Percentiles rank a stretch among this genome's conserved stretches.
Conservation (phyloP, 2,329 filamentous ascomycete species). For the Ceratocystiopsis sp. region DNA sequence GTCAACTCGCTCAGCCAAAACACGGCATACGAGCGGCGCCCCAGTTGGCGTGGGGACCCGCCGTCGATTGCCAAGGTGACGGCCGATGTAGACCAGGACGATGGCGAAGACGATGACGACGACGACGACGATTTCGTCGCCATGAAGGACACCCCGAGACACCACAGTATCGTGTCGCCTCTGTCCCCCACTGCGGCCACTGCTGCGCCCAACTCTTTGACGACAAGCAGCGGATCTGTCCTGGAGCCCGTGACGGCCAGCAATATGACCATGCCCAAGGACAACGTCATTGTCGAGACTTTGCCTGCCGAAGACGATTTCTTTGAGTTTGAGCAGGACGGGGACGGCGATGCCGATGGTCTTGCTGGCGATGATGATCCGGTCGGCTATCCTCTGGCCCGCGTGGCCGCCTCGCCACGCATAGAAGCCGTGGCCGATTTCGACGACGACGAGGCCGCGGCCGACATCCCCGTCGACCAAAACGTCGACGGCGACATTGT, state of each 20-base stretch:
- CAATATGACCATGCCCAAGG: too few species aligned
- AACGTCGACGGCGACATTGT: not conserved
- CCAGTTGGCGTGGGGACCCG: not conserved
- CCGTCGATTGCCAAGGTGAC: not conserved
- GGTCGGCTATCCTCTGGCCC: slow-evolving; percentile 7
- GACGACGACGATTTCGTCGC: slow-evolving; percentile 9
- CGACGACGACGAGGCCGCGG: slow-evolving; percentile 2
- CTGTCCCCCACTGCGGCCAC: too few species aligned
- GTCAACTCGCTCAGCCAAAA: too few species aligned
- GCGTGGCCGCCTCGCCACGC: not conserved
- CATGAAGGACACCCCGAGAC: not conserved
- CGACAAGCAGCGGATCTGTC: too few species aligned
- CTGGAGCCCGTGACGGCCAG: too few species aligned
- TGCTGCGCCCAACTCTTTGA: too few species aligned
- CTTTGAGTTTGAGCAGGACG: slow-evolving; percentile 10
- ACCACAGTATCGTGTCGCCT: too few species aligned
- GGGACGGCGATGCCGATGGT: not conserved
- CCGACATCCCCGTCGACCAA: not conserved
- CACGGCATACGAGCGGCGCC: too few species aligned
- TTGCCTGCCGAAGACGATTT: slow-evolving; percentile 6
- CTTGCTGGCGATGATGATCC: not conserved
- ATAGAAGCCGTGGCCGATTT: slow-evolving; percentile 2
- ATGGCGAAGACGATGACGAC: not conserved
- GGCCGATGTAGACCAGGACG: not conserved
- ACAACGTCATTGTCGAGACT: not conserved